These are phyloP conservation scores for Phialophora expanda DNA, from an alignment of 2,329 filamentous ascomycete species.

Conservation along the genomic window DNA sequence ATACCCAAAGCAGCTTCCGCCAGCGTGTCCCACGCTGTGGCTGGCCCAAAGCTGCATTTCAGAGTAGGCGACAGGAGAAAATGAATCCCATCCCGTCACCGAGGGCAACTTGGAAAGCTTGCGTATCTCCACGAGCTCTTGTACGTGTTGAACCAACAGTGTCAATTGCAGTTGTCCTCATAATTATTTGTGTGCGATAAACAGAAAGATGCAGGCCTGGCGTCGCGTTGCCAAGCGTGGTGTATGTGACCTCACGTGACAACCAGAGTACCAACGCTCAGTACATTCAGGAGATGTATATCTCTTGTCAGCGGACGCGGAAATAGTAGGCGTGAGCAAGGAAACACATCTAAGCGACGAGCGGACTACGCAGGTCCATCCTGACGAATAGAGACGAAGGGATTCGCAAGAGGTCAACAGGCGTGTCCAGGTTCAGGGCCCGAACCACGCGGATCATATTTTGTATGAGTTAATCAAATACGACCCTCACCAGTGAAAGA, in stretches of 20 bases:
- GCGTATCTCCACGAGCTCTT: not conserved
- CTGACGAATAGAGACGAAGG: not conserved
- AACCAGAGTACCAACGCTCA: too few relatives aligned
- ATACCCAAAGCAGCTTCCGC: not conserved
- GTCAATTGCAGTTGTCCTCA: too few relatives aligned
- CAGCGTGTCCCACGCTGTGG: not conserved
- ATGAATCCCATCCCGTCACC: not conserved
- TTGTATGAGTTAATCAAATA: constrained; percentile 20
- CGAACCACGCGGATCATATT: constrained; percentile 18
- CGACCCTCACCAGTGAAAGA: constrained; percentile 5
- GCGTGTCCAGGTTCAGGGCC: constrained; percentile 1
- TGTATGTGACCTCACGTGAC: too few relatives aligned
- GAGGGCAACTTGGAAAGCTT: not conserved
- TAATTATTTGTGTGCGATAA: too few relatives aligned
- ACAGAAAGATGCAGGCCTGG: too few relatives aligned
- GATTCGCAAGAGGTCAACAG: not conserved
- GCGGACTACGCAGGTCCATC: not conserved
- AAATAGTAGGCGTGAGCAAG: too few relatives aligned
- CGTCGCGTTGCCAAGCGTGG: too few relatives aligned
- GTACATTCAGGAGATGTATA: not conserved
- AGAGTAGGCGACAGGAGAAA: not conserved
- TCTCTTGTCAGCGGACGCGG: too few relatives aligned
- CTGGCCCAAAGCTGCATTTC: not conserved
- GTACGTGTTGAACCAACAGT: not conserved
- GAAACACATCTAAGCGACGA: not conserved